Evolutionary conservation across 1,139 yeast species (phyloP), one percentile per base, ranked within the genome.

Genomic region (Geotrichum carabidarum): DNA sequence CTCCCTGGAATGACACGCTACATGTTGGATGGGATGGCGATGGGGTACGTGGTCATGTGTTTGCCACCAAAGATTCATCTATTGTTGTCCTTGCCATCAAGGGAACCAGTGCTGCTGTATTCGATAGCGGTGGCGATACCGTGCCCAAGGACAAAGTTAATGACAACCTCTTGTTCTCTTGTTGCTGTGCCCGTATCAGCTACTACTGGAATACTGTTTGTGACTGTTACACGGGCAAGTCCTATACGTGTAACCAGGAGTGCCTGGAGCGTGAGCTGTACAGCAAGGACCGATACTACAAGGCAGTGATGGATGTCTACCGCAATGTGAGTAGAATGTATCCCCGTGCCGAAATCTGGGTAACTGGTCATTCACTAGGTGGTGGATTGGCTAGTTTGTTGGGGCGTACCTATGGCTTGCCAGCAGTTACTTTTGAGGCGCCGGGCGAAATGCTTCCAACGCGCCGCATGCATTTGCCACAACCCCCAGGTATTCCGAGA

Each of bases 121-220:
- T 89, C 3, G 89, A 89, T 11, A 70, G 78, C 1, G 86, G 91
- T 2, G 88, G 88, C 6, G 82, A 85, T 53, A 91, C 99, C 0
- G 84, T 86, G 0, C 80, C 78, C 1, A 82, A 80, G 59, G 99
- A 93, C 68, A 89, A 89, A 69, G 71, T 78, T 38, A 93, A 93
- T 68, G 99, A 94, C 68, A 93, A 93, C 67, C 68, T 93, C 55
- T 71, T 93, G 46, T 93, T 93, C 68, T 87, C 95, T 15, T 93
- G 99, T 69, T 93, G 99, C 69, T 93, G 99, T 73, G 99, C 97
- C 0, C 77, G 98, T 41, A 84, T 93, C 7, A 82, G 94, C 55
- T 91, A 90, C 63, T 72, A 89, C 71, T 94, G 99, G 99, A 82
- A 84, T 8, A 87, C 98, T 0, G 98, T 91, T 0, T 93, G 99